Evolutionary conservation across 2,329 filamentous ascomycete species (phyloP), one percentile per base, ranked within the genome.

Genomic region (Tolypocladium paradoxum): DNA sequence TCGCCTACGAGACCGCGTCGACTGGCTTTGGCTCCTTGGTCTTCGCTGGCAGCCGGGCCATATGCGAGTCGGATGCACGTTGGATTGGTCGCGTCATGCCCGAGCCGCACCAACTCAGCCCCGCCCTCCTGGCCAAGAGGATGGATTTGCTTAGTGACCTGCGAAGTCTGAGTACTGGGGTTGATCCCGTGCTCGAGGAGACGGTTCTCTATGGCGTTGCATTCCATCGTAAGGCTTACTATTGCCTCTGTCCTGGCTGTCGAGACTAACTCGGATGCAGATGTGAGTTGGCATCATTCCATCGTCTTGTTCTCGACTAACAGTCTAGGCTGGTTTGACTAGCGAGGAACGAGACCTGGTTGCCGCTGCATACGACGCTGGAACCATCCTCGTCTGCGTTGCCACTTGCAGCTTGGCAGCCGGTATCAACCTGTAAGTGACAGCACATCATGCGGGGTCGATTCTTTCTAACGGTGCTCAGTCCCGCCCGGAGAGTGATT

Each of bases 321-420:
- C 52, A 6, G 12, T 35, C 20, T 56, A 83, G 71, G 83, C 83
- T 47, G 83, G 83, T 14, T 75, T 91, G 60, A 90, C 87, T 0
- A 83, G 78, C 0, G 87, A 91, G 67, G 87, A 91, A 64, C 77
- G 87, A 49, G 85, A 89, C 49, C 69, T 90, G 8, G 77, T 90
- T 52, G 82, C 86, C 2, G 76, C 76, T 36, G 85, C 85, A 14
- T 90, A 89, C 58, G 87, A 90, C 62, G 66, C 71, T 38, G 85
- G 87, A 0, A 72, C 78, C 6, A 64, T 90, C 20, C 84, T 85
- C 58, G 81, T 89, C 1, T 83, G 88, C 51, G 82, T 89, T 18
- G 87, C 87, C 37, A 91, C 87, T 2, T 90, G 86, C 61, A 89
- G 85, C 63, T 76, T 91, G 53, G 87, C 87, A n/a, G 87, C 87